A percentile compares a stretch with the other conserved stretches of the same genome.
phyloP scores from a whole-genome alignment of 176 grass and related monocot genomes.

The Zoysia pacifica region DNA sequence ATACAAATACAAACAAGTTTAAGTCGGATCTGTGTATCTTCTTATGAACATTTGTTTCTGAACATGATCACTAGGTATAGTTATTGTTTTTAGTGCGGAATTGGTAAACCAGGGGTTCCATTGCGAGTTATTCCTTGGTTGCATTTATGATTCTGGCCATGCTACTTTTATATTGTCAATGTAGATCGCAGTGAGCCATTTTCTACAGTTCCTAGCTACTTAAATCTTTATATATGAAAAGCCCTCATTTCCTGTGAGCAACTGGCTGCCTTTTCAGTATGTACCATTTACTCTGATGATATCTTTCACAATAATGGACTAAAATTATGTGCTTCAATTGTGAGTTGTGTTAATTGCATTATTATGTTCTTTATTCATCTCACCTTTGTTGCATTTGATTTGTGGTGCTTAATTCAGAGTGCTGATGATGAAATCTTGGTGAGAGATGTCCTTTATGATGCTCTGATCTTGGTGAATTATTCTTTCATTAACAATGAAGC shows the following conservation, averaged over 20 bases:
- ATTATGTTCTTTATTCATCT: slow-evolving; percentile 14
- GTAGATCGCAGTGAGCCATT: neutral
- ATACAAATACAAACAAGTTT: slow-evolving; percentile 40
- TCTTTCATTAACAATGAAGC: slow-evolving; percentile 78
- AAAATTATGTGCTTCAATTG: slow-evolving; percentile 10
- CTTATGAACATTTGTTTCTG: slow-evolving; percentile 32
- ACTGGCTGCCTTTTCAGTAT: slow-evolving; percentile 9
- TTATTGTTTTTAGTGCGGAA: slow-evolving; percentile 12
- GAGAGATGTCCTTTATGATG: slow-evolving; percentile 82
- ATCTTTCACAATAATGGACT: slow-evolving; percentile 12
- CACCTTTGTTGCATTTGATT: slow-evolving; percentile 34
- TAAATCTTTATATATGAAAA: neutral
- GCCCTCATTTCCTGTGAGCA: slow-evolving; percentile 4
- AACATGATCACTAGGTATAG: slow-evolving; percentile 22
- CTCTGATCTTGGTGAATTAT: slow-evolving; percentile 92
- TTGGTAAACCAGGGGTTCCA: neutral
- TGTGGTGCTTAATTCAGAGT: slow-evolving; percentile 50
- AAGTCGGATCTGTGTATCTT: slow-evolving; percentile 45
- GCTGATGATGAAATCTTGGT: slow-evolving; percentile 76
- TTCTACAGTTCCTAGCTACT: neutral
- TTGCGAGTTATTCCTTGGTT: slow-evolving; percentile 19
- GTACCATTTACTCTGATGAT: neutral
- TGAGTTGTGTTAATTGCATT: slow-evolving; percentile 5
- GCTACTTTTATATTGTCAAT: slow-evolving; percentile 17
- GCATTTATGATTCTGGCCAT: slow-evolving; percentile 2